Percentiles rank a stretch among this genome's conserved stretches.
These are phyloP conservation scores for Talaromyces islandicus DNA, from an alignment of 2,329 filamentous ascomycete species.

Conservation along the genomic window DNA sequence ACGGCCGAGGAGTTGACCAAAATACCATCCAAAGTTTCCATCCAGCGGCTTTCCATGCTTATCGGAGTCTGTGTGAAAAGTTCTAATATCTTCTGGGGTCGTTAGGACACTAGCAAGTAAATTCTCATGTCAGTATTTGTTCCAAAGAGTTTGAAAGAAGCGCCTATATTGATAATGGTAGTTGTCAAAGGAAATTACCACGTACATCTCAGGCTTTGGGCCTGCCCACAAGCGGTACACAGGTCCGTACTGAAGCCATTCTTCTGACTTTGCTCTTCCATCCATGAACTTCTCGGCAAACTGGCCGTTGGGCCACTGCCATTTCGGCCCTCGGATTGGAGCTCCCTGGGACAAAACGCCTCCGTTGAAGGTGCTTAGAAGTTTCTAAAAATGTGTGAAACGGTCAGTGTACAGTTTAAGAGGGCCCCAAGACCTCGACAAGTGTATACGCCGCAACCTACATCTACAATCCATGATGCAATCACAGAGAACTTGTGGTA, in stretches of 20 bases:
- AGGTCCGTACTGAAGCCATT: constrained; percentile 27
- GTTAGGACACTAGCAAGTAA: background rate
- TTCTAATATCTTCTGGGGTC: background rate
- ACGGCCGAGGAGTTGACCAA: background rate
- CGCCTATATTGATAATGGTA: background rate
- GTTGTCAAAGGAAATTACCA: background rate
- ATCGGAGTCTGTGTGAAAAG: background rate
- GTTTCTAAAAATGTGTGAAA: background rate
- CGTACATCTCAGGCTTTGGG: constrained; percentile 35
- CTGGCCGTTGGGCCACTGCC: constrained; percentile 32
- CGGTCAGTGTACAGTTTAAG: background rate
- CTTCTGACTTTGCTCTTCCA: constrained; percentile 22
- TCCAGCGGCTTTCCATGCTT: background rate
- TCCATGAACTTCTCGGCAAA: constrained; percentile 39
- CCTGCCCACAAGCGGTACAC: constrained; percentile 38
- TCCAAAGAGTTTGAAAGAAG: background rate
- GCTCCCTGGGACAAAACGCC: background rate
- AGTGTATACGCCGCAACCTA: too few relatives aligned
- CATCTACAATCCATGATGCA: background rate
- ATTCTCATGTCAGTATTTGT: background rate
- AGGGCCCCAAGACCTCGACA: too few relatives aligned
- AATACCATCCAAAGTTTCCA: background rate
- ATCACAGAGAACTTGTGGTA: background rate
- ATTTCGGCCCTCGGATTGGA: background rate
- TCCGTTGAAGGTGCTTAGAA: background rate